Evolutionary conservation across 345 rosid species (phyloP), one percentile per base, ranked within the genome.

Genomic region (Excoecaria cochinchinensis): DNA sequence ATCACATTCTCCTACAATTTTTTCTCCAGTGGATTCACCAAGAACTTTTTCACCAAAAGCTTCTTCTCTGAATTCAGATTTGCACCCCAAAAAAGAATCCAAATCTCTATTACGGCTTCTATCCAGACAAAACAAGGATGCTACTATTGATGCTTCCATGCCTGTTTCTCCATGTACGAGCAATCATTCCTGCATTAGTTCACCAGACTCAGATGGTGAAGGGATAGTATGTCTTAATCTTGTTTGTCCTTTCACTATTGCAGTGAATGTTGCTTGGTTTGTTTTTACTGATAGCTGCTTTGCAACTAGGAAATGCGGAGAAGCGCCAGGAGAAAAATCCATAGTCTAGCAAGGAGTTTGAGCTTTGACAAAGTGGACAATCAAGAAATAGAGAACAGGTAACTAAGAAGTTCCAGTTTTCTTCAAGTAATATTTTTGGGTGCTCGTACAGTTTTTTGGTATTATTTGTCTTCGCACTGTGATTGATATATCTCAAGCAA

Each of bases 171-270:
- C 87, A 1, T 60, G 14, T 39, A 60, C 62, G 52, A 74, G 21
- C 52, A 76, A 40, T 31, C 86, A 84, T 44, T 74, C 31, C 78
- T 76, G 77, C 78, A 72, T 82, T 67, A 78, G 79, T 79, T 82
- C 86, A n/a, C 74, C 71, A 71, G 87, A 82, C 50, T 84, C 89
- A 5, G 88, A 83, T 21, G 80, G 71, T 51, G 88, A 84, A 74
- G 73, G 14, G 64, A 61, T 46, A 42, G 85, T 85, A 74, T 16
- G 82, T 61, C 47, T 16, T 12, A 31, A 36, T 5, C 38, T 24
- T 46, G 16, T 61, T 64, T 21, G 22, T 50, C 60, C 38, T 39
- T 50, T 36, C 11, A 1, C 42, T 50, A 7, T 14, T 3, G 6
- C 55, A 14, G 65, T 58, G 13, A 44, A 47, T 25, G 22, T 61